Evolutionary conservation across 2,329 filamentous ascomycete species (phyloP), one percentile per base, ranked within the genome.

Genomic region (Exophiala spinifera): DNA sequence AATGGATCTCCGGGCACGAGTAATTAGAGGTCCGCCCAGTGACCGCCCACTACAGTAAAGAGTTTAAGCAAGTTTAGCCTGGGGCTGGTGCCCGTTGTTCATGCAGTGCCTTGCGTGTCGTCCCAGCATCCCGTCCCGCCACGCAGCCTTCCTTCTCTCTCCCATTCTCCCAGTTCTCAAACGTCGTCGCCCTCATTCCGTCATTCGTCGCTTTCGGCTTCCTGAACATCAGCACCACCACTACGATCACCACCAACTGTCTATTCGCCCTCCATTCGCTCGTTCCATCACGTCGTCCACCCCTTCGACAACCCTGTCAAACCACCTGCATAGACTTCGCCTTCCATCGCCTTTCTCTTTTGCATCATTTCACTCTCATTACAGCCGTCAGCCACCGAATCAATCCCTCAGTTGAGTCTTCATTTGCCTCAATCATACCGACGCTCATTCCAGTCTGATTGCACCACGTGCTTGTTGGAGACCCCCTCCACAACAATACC

Each of bases 261-360:
- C 8, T 8, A 4, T 25, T 25, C 23, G 23, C 23, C 23, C 4
- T 19, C n/a, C 15, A 39, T 19, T 39, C 36, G 14, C 17, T 39
- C 36, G 17, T 39, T 39, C 36, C 14, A 11, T 39, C 36, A 15
- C 36, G 36, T 25, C 42, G 3, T 14, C 23, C 42, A 23, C 21
- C n/a, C 42, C 13, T 23, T 31, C 28, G 28, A 20, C 20, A 25
- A 44, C 28, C 40, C 48, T 15, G 40, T 40, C 48, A 50, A 42
- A 50, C 37, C 37, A 43, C 48, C 45, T 53, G 37, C 51, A 31
- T 48, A 45, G 34, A 48, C 48, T 31, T 49, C 42, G 46, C 51
- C 51, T 54, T 49, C 51, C 43, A 54, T 47, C 51, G 49, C 51
- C 17, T 49, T 50, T 54, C 42, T 36, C 28, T 17, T 15, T 33